phyloP scores from a whole-genome alignment of 208 protist species.

The Lotmaria passim region DNA sequence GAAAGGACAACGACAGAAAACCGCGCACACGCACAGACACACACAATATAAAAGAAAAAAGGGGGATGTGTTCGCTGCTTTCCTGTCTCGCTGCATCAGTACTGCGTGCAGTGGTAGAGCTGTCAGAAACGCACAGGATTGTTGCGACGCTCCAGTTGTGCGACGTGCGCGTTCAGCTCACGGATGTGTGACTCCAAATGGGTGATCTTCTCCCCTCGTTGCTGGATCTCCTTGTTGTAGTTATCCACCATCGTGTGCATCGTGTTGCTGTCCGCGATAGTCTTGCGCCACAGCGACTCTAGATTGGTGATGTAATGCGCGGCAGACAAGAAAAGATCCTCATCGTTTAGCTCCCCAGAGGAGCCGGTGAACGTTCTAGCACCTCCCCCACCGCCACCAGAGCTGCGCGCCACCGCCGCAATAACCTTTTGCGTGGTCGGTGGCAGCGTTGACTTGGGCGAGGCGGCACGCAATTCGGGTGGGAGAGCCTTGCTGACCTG shows the following conservation, averaged over 20 bases:
- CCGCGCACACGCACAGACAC: too few relatives aligned
- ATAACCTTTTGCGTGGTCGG: conserved; percentile 6
- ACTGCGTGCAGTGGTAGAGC: neutral
- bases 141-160: conserved; percentile 38
- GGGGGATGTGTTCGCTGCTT: neutral
- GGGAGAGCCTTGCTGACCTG: conserved; percentile 35
- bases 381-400: neutral
- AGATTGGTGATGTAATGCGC: conserved; percentile 66
- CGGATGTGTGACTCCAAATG: conserved; percentile 51
- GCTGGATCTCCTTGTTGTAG: conserved; percentile 45
- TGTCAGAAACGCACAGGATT: conserved; percentile 9
- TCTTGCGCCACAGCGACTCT: conserved; percentile 60
- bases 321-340: conserved; percentile 60
- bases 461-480: conserved; percentile 21
- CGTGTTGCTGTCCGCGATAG: conserved; percentile 51
- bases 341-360: conserved; percentile 34
- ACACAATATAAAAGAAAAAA: neutral
- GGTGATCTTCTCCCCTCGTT: conserved; percentile 44
- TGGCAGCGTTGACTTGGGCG: neutral
- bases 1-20: too few relatives aligned
- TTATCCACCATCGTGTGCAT: conserved; percentile 37
- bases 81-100: neutral
- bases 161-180: conserved; percentile 39
- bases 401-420: conserved; percentile 1
- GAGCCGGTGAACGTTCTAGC: neutral